Evolutionary conservation across 805 yeast genomes (phyloP).

Genomic region (Pichia scutulata): DNA sequence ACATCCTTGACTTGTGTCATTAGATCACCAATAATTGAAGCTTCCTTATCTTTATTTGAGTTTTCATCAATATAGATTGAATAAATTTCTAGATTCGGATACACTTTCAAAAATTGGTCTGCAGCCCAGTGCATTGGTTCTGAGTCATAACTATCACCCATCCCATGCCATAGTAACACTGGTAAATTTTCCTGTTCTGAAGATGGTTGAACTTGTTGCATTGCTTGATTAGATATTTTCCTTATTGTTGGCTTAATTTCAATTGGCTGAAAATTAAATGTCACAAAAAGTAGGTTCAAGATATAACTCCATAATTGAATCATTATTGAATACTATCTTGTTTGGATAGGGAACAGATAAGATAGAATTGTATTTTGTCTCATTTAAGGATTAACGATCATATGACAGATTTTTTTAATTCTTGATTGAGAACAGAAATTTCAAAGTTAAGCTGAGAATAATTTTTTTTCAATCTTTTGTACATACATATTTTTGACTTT

Average conservation of each 20-base stretch:
- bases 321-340: neutral
- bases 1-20: conserved; percentile 46
- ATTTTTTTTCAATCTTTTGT: no score
- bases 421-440: no score
- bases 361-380: no score
- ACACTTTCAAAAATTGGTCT: conserved; percentile 32
- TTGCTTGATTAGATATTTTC: neutral
- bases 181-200: conserved; percentile 12
- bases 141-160: conserved; percentile 69
- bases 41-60: conserved; percentile 43
- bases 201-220: neutral
- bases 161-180: conserved; percentile 77
- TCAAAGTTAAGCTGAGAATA: no score
- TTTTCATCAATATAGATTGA: conserved; percentile 45
- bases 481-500: neutral
- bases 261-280: neutral
- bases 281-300: neutral
- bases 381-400: no score
- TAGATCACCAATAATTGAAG: conserved; percentile 52
- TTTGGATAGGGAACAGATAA: no score
- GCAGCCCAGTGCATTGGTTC: conserved; percentile 44
- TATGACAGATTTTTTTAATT: no score
- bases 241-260: neutral
- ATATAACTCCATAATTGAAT: neutral
- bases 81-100: conserved; percentile 47